Base-by-base conservation (phyloP, 805 yeast genomes). In the Clavispora fructus region DNA sequence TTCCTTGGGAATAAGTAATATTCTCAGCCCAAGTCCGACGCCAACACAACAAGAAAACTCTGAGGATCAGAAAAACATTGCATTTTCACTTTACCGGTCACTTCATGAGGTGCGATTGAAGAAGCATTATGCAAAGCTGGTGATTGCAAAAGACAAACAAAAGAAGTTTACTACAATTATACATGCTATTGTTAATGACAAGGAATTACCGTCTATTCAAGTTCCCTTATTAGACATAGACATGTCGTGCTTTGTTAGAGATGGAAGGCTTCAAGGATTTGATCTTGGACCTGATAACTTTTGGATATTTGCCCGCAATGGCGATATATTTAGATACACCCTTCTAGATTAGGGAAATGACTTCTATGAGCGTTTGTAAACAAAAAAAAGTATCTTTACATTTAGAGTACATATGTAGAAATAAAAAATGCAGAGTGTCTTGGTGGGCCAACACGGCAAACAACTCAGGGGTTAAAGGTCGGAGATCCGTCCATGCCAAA, bases 401-500 rank as follows among this genome's bases (percentile, higher is more conserved):
- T 16, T 10, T 16, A 27, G 25, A 23, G 17, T 33, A 33, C 37
- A 41, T 41, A 26, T n/a, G 32, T 16, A 37, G 39, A 37, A 33
- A 12, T 28, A 13, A 45, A 33, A 37, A n/a, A 13, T 13, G 38
- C 35, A 32, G 23, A 19, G 35, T 26, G 14, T 17, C 17, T 27
- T 12, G 14, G n/a, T 14, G 14, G 40, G 10, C 27, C 27, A 11
- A 31, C 13, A 23, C 17, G 12, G 12, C 13, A 14, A 25, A 23
- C 25, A 35, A 19, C 6, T 42, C 35, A 16, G 10, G 25, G 26
- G n/a, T 33, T 41, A n/a, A 32, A 31, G n/a, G 23, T 23, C 10
- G 39, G 32, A 23, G 47, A 61, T 9, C 74, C 74, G 54, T 72
- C 77, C 56, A 72, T 58, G 7, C 77, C 77, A 56, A 69, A 71